phyloP scores from a whole-genome alignment of 169 alveolate genomes.

The Miamiensis avidus region DNA sequence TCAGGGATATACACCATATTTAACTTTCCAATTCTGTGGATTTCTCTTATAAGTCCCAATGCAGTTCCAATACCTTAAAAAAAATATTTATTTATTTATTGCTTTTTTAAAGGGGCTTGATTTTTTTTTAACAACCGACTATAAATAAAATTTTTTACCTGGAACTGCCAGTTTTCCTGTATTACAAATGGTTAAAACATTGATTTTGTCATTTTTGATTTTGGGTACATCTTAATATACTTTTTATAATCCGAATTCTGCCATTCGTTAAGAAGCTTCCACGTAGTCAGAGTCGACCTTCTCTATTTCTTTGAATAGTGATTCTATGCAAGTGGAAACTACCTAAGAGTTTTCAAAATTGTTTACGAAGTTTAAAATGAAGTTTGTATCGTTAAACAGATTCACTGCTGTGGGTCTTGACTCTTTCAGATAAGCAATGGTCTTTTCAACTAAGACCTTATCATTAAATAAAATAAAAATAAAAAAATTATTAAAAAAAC shows the following conservation, averaged over 20 bases:
- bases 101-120: neutral
- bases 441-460: neutral
- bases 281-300: neutral
- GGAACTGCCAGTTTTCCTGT: slow-evolving; percentile 30
- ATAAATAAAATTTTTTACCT: neutral
- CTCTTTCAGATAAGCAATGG: neutral
- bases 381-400: slow-evolving; percentile 9
- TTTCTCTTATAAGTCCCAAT: slow-evolving; percentile 21
- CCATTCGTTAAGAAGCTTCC: slow-evolving; percentile 3
- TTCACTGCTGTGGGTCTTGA: slow-evolving; percentile 28
- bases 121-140: no score
- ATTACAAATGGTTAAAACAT: slow-evolving; percentile 22
- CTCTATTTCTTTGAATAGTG: neutral
- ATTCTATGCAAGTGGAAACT: neutral
- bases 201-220: neutral
- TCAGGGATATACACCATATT: slow-evolving; percentile 16
- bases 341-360: neutral
- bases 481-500: no score
- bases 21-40: slow-evolving; percentile 17
- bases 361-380: neutral
- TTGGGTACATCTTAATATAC: slow-evolving; percentile 1
- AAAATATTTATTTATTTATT: no score
- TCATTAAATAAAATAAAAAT: no score
- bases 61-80: slow-evolving; percentile 16
- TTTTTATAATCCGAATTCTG: neutral